A percentile compares a stretch with the other conserved stretches of the same genome.
Evolutionary conservation across 495 filamentous ascomycete species (phyloP).

Genomic region (Neurospora sp.): DNA sequence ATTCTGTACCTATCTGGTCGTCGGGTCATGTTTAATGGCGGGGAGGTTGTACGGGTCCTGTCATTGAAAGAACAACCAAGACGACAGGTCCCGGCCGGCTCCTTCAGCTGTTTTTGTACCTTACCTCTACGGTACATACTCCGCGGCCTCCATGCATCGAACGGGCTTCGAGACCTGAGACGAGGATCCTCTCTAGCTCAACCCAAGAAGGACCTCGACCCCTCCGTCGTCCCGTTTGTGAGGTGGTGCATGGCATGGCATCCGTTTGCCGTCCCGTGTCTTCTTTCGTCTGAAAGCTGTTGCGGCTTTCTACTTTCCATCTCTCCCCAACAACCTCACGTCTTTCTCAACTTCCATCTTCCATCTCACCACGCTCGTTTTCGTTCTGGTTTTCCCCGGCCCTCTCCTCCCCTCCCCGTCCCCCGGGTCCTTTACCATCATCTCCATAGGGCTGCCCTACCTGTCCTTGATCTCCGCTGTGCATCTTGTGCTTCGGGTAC

Average conservation of each 20-base stretch:
- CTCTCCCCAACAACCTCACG: neutral
- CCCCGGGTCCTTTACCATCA: neutral
- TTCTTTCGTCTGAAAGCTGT: neutral
- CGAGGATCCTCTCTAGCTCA: neutral
- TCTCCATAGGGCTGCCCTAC: neutral
- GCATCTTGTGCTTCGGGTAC: neutral
- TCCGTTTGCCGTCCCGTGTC: neutral
- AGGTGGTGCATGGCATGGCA: neutral
- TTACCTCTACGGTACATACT: neutral
- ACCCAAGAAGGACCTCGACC: neutral
- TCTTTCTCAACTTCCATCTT: neutral
- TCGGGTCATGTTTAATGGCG: neutral
- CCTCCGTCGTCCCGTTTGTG: neutral
- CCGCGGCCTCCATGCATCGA: neutral
- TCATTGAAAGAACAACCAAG: neutral
- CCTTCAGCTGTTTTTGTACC: neutral
- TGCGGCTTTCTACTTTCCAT: neutral
- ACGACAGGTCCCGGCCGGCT: neutral
- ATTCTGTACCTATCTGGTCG: neutral
- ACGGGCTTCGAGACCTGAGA: neutral
- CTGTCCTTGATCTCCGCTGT: neutral
- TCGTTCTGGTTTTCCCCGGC: neutral
- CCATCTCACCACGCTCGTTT: constrained; percentile 9
- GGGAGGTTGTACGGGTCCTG: neutral
- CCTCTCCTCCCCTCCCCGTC: neutral